Conservation (phyloP, 352 stramenopile species). For the Globisporangium lucens region DNA sequence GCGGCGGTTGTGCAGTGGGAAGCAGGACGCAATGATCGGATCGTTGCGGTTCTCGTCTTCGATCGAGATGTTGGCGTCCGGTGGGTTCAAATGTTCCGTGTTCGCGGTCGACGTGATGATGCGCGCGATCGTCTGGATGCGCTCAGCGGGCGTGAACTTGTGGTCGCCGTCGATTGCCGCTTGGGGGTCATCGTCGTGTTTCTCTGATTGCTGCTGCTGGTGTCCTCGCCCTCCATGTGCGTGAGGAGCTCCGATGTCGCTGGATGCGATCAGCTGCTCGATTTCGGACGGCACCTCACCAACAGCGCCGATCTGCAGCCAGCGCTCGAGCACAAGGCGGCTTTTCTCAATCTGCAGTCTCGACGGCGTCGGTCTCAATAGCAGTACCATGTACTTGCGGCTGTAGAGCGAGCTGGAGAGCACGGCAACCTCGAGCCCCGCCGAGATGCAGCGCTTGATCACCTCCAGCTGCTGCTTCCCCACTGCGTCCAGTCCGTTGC, state of each 20-base stretch:
- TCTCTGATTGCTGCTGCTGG: not conserved
- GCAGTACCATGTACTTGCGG: slow-evolving; percentile 77
- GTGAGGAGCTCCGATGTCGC: slow-evolving; percentile 52
- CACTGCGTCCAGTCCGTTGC: slow-evolving; percentile 68
- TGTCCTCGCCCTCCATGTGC: not conserved
- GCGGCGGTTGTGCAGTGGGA: slow-evolving; percentile 81
- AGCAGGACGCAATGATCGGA: slow-evolving; percentile 71
- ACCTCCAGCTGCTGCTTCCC: slow-evolving; percentile 77
- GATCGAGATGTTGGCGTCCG: slow-evolving; percentile 70
- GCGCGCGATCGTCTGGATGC: slow-evolving; percentile 82
- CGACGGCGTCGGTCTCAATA: slow-evolving; percentile 56
- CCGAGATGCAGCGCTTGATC: slow-evolving; percentile 68
- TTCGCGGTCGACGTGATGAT: slow-evolving; percentile 81
- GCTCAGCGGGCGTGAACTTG: slow-evolving; percentile 81
- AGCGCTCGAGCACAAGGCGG: slow-evolving; percentile 75
- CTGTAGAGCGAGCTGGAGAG: slow-evolving; percentile 79
- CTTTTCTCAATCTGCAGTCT: slow-evolving; percentile 80
- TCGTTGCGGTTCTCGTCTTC: slow-evolving; percentile 77
- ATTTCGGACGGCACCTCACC: slow-evolving; percentile 85
- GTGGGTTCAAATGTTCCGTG: slow-evolving; percentile 70
- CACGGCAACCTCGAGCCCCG: slow-evolving; percentile 72
- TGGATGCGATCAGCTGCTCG: slow-evolving; percentile 80
- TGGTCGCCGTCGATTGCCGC: slow-evolving; percentile 38
- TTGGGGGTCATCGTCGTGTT: not conserved
- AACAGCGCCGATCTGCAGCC: slow-evolving; percentile 82